These are phyloP conservation scores for Trypanosoma caninum DNA, from an alignment of 208 protist species.

Conservation along the genomic window DNA sequence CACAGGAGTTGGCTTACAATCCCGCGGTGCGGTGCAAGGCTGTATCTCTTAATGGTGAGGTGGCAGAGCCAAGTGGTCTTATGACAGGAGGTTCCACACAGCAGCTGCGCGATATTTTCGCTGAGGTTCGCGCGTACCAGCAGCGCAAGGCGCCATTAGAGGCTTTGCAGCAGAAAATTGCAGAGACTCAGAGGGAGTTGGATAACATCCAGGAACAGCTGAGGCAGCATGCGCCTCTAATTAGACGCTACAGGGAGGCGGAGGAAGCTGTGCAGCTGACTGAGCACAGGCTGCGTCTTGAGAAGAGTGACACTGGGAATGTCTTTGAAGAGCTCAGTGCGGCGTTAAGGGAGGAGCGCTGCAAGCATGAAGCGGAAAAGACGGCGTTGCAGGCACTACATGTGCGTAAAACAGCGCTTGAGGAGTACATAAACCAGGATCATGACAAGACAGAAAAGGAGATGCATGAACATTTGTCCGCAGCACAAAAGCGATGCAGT, in stretches of 20 bases:
- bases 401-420: slow-evolving; percentile 32
- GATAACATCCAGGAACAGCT: slow-evolving; percentile 37
- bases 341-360: slow-evolving; percentile 31
- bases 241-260: slow-evolving; percentile 53
- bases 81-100: slow-evolving; percentile 95
- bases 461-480: slow-evolving; percentile 53
- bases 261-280: slow-evolving; percentile 47
- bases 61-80: slow-evolving; percentile 97
- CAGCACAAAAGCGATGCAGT: slow-evolving; percentile 36
- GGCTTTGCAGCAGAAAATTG: slow-evolving; percentile 34
- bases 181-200: slow-evolving; percentile 41
- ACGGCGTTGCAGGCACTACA: slow-evolving; percentile 24
- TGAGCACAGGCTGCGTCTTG: slow-evolving; percentile 44
- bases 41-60: slow-evolving; percentile 98
- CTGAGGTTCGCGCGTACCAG: slow-evolving; percentile 47
- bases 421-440: slow-evolving; percentile 35
- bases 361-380: slow-evolving; percentile 29
- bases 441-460: slow-evolving; percentile 35
- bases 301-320: slow-evolving; percentile 16
- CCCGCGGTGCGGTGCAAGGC: slow-evolving; percentile 65
- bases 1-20: slow-evolving; percentile 88
- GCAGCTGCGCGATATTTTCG: slow-evolving; percentile 71
- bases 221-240: slow-evolving; percentile 31
- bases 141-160: slow-evolving; percentile 49
- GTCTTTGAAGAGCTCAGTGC: slow-evolving; percentile 36